These are phyloP conservation scores for Jatropha podagrica DNA, from an alignment of 441 rosid genomes.

Conservation along the genomic window DNA sequence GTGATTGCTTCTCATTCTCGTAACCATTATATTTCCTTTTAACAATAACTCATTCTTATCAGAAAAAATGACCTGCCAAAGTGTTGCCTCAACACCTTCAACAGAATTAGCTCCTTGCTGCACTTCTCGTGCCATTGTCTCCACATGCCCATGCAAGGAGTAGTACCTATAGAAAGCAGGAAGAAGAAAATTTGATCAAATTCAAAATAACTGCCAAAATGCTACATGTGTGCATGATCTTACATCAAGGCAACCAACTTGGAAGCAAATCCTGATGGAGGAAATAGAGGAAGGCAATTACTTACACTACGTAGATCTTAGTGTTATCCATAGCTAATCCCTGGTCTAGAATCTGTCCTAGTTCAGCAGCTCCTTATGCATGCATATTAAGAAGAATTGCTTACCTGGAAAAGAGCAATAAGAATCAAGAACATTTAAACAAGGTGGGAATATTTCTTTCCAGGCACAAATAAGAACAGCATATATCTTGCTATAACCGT, in stretches of 20 bases:
- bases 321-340: conserved; percentile 50
- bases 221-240: background rate
- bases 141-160: conserved; percentile 77
- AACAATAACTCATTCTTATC: background rate
- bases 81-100: conserved; percentile 79
- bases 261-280: background rate
- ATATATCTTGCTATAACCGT: background rate
- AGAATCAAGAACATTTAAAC: background rate
- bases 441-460: background rate
- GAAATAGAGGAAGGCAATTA: conserved; percentile 3
- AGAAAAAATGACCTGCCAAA: conserved; percentile 64
- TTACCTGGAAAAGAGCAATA: conserved; percentile 19
- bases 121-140: conserved; percentile 78
- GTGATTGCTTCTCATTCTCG: background rate
- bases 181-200: background rate
- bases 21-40: background rate
- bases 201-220: background rate
- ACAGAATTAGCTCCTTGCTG: conserved; percentile 72
- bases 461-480: too few relatives aligned
- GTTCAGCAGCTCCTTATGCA: background rate
- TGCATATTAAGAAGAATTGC: background rate
- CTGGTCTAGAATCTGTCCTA: conserved; percentile 2
- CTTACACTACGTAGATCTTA: conserved; percentile 77
- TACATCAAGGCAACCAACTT: background rate
- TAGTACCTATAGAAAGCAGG: conserved; percentile 47